phyloP scores from a whole-genome alignment of 805 yeast species.

The Komagataella ulmi region DNA sequence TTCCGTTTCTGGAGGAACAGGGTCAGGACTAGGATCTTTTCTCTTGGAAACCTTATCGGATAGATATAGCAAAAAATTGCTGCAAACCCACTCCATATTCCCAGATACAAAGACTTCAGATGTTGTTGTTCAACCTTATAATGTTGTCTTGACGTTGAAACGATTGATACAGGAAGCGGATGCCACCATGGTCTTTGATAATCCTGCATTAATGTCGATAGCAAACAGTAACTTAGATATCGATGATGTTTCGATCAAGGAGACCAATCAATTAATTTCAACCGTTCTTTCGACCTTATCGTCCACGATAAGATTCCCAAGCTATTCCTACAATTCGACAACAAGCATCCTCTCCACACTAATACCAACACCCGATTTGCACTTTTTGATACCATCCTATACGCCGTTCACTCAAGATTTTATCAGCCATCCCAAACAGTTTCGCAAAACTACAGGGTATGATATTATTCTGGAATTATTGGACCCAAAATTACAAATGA shows the following conservation, averaged over 20 bases:
- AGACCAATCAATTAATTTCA: conserved; percentile 76
- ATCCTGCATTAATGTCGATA: conserved; percentile 65
- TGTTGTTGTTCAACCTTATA: conserved; percentile 97
- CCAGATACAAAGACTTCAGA: conserved; percentile 69
- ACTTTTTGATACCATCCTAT: conserved; percentile 59
- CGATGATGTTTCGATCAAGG: conserved; percentile 53
- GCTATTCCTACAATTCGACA: conserved; percentile 78
- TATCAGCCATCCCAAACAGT: conserved; percentile 38
- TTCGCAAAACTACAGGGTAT: conserved; percentile 63
- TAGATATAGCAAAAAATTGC: conserved; percentile 67
- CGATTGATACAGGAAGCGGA: conserved; percentile 79
- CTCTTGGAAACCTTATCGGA: conserved; percentile 70
- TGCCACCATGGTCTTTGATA: conserved; percentile 81
- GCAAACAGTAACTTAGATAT: conserved; percentile 50
- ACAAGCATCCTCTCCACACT: conserved; percentile 72
- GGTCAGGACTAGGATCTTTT: conserved; percentile 87
- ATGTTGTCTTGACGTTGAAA: conserved; percentile 70
- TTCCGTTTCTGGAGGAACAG: conserved; percentile 98
- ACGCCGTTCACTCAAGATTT: conserved; percentile 68
- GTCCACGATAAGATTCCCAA: conserved; percentile 82
- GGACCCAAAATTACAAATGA: conserved; percentile 69
- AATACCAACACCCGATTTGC: conserved; percentile 77
- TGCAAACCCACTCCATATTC: conserved; percentile 79
- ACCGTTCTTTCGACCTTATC: conserved; percentile 77
- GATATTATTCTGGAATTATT: conserved; percentile 77